Evolutionary conservation across 805 yeast genomes (phyloP).

Genomic region (Alloascoidea hylecoeti): DNA sequence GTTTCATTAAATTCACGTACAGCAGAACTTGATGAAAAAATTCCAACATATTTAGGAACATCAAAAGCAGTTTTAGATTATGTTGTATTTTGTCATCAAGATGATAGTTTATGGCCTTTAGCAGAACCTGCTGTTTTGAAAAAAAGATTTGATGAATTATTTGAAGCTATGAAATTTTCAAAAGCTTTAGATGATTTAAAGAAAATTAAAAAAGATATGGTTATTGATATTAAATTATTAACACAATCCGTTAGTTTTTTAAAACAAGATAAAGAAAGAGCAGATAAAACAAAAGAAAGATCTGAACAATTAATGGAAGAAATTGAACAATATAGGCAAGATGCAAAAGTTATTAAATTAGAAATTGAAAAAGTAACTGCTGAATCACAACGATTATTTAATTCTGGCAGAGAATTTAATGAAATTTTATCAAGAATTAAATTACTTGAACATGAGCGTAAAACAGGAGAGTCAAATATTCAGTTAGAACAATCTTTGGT

Average conservation of each 20-base stretch:
- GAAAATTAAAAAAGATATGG: slow-evolving; percentile 60
- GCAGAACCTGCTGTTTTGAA: slow-evolving; percentile 82
- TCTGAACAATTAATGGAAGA: slow-evolving; percentile 26
- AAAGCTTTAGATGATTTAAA: slow-evolving; percentile 79
- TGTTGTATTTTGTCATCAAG: slow-evolving; percentile 95
- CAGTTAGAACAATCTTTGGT: slow-evolving; percentile 30
- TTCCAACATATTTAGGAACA: slow-evolving; percentile 79
- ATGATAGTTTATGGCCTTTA: slow-evolving; percentile 92
- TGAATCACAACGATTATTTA: slow-evolving; percentile 51
- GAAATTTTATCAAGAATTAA: slow-evolving; percentile 50
- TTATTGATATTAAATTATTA: slow-evolving; percentile 58
- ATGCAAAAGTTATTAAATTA: slow-evolving; percentile 32
- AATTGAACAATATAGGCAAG: slow-evolving; percentile 28
- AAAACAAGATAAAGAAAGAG: slow-evolving; percentile 58
- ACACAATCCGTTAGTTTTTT: slow-evolving; percentile 72
- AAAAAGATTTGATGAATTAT: slow-evolving; percentile 90
- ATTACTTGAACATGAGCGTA: slow-evolving; percentile 32
- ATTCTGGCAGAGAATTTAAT: slow-evolving; percentile 72
- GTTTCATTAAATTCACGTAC: slow-evolving; percentile 69
- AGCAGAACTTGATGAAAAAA: slow-evolving; percentile 68
- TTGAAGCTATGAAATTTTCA: slow-evolving; percentile 88
- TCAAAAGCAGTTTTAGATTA: slow-evolving; percentile 79
- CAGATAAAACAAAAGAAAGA: slow-evolving; percentile 38
- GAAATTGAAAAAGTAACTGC: slow-evolving; percentile 38
- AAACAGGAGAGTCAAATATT: slow-evolving; percentile 33